phyloP scores from a whole-genome alignment of 1,284 basidiomycete genomes.

The Ustilago hordei region DNA sequence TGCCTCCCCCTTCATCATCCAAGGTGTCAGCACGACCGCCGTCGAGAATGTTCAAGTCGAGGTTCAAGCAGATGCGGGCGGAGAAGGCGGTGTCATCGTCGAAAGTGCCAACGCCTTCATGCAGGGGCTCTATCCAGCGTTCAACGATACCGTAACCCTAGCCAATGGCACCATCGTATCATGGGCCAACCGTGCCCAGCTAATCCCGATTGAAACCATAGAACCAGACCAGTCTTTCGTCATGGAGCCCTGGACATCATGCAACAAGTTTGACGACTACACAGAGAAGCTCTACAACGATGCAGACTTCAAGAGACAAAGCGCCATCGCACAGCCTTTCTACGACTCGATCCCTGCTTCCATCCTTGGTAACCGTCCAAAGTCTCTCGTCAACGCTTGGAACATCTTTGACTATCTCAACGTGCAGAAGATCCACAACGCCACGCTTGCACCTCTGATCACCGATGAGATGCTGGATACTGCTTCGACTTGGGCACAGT shows the following conservation, averaged over 20 bases:
- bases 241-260: slow-evolving; percentile 83
- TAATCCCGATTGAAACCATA: slow-evolving; percentile 78
- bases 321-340: slow-evolving; percentile 76
- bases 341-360: slow-evolving; percentile 75
- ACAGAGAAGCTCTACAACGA: slow-evolving; percentile 65
- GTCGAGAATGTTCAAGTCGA: slow-evolving; percentile 51
- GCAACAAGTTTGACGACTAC: slow-evolving; percentile 46
- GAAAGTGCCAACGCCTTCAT: slow-evolving; percentile 74
- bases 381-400: slow-evolving; percentile 77
- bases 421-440: slow-evolving; percentile 76
- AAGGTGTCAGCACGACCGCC: slow-evolving; percentile 72
- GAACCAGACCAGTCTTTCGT: slow-evolving; percentile 84
- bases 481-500: slow-evolving; percentile 75
- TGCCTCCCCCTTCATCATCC: slow-evolving; percentile 73
- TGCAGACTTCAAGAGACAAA: slow-evolving; percentile 74
- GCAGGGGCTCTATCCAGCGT: slow-evolving; percentile 64
- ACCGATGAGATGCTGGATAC: slow-evolving; percentile 31
- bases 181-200: slow-evolving; percentile 83
- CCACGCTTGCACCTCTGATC: slow-evolving; percentile 46
- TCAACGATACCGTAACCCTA: slow-evolving; percentile 51
- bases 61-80: slow-evolving; percentile 74
- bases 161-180: slow-evolving; percentile 81
- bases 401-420: slow-evolving; percentile 78
- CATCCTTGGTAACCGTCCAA: slow-evolving; percentile 78
- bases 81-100: slow-evolving; percentile 84